Base-by-base conservation (phyloP, 2,329 filamentous ascomycete genomes). In the Aspergillus spinulosporus region DNA sequence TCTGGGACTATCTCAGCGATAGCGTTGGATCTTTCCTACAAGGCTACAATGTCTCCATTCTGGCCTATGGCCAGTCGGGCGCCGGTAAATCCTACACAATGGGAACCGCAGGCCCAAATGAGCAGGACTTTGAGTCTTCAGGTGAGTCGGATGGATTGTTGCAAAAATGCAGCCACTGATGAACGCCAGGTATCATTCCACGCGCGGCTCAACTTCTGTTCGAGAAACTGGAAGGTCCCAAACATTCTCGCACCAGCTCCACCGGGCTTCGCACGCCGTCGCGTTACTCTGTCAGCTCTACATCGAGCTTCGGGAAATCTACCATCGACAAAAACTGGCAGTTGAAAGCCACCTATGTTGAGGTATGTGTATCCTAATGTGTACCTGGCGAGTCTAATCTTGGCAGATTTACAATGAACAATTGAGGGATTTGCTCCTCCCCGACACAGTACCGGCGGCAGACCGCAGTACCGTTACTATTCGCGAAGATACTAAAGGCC, bases 41-140 rank as follows among this genome's bases (percentile, higher is more conserved):
- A 70, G 94, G 94, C 53, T 99, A 97, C 83, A 99, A 99, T 84
- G 94, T 99, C 57, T 99, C 94, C 2, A 85, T 99, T 49, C 80
- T 99, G 66, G 94, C 94, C 47, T 99, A 99, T 69, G 94, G 94
- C 63, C 94, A 99, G 78, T 99, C 94, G 29, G 94, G 94, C 55
- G 92, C 94, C 8, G 94, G 94, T 65, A 99, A 99, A 77, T 97
- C 93, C 2, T 97, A 96, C 72, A 99, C 94, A 0, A 99, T 99
- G 94, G 94, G 94, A 56, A 99, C 94, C 0, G 92, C 93, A 0
- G 92, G 92, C 3, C 90, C 92, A 1, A 74, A 74, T 21, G 92
- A 97, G 67, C 88, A 95, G 68, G 81, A 79, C 28, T 82, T 93
- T 66, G 63, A 88, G 5, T 74, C 85, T 31, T 94, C 93, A 88